phyloP scores from a whole-genome alignment of 2,329 filamentous ascomycete species.

The Beauveria pseudobassiana region DNA sequence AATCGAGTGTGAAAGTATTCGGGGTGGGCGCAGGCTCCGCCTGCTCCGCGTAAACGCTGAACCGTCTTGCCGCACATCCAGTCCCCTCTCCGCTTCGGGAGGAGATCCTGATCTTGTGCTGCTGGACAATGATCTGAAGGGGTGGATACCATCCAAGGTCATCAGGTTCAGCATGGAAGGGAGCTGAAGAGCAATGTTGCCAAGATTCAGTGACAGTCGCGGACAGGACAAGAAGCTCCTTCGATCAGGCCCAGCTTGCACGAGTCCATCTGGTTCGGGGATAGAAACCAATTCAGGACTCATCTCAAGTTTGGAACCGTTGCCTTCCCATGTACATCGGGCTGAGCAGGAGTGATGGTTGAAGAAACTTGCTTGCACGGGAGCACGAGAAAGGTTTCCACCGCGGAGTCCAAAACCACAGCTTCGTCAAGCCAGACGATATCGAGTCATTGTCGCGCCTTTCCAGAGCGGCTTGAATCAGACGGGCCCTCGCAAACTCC shows the following conservation, averaged over 20 bases:
- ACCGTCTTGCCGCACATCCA: background rate
- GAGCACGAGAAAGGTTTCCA: conserved; percentile 31
- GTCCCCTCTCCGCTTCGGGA: background rate
- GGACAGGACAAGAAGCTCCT: conserved; percentile 16
- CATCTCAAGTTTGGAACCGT: background rate
- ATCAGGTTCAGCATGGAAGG: conserved; percentile 19
- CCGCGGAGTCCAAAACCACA: conserved; percentile 27
- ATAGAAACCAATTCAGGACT: background rate
- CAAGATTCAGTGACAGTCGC: conserved; percentile 27
- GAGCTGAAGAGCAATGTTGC: conserved; percentile 18
- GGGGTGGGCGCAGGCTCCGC: background rate
- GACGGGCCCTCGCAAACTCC: conserved; percentile 30
- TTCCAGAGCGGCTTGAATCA: conserved; percentile 25
- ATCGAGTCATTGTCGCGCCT: conserved; percentile 20
- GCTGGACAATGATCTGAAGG: background rate
- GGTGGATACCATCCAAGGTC: background rate
- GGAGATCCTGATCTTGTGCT: background rate
- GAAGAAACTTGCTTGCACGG: conserved; percentile 23
- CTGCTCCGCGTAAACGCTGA: background rate
- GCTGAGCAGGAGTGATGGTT: background rate
- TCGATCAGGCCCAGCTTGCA: background rate
- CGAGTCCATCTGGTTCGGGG: background rate
- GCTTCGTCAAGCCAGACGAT: conserved; percentile 23
- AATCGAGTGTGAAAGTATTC: background rate
- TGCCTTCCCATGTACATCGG: too few relatives aligned